Conservation (phyloP, 345 rosid genomes). For the Euphorbia lathyris region DNA sequence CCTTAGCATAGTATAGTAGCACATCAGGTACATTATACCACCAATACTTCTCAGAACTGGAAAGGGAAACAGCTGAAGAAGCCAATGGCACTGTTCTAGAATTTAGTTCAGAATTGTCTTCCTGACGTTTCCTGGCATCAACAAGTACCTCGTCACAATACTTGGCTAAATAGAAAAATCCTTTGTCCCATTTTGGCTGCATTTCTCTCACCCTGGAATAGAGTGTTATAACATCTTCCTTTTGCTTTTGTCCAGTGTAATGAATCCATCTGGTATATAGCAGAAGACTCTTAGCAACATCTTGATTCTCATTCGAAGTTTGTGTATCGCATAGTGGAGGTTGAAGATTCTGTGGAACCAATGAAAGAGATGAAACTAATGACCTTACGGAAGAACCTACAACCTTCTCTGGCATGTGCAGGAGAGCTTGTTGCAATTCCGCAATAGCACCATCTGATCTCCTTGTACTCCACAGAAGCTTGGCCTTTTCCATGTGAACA, state of each 20-base stretch:
- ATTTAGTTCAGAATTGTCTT: slow-evolving; percentile 59
- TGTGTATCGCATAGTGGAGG: slow-evolving; percentile 53
- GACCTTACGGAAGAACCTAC: slow-evolving; percentile 68
- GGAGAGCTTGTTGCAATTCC: slow-evolving; percentile 85
- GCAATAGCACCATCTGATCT: slow-evolving; percentile 88
- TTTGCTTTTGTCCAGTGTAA: slow-evolving; percentile 87
- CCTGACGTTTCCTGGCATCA: slow-evolving; percentile 93
- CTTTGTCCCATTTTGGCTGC: slow-evolving; percentile 93
- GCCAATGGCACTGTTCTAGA: slow-evolving; percentile 38
- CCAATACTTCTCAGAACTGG: slow-evolving; percentile 62
- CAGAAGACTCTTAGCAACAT: slow-evolving; percentile 87
- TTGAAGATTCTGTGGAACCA: slow-evolving; percentile 63
- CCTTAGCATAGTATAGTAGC: slow-evolving; percentile 82
- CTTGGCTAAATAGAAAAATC: slow-evolving; percentile 89
- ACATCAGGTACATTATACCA: slow-evolving; percentile 78
- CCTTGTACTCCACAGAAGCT: slow-evolving; percentile 87
- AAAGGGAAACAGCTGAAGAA: slow-evolving; percentile 36
- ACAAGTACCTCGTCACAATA: slow-evolving; percentile 88
- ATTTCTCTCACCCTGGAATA: slow-evolving; percentile 81
- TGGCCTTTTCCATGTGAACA: slow-evolving; percentile 93
- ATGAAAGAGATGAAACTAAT: slow-evolving; percentile 66
- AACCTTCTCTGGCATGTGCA: slow-evolving; percentile 83
- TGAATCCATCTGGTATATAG: slow-evolving; percentile 93
- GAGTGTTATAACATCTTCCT: slow-evolving; percentile 86
- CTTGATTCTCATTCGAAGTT: slow-evolving; percentile 55